Base-by-base conservation (phyloP, 75 land plant genomes). In the Selaginella tamariscina region DNA sequence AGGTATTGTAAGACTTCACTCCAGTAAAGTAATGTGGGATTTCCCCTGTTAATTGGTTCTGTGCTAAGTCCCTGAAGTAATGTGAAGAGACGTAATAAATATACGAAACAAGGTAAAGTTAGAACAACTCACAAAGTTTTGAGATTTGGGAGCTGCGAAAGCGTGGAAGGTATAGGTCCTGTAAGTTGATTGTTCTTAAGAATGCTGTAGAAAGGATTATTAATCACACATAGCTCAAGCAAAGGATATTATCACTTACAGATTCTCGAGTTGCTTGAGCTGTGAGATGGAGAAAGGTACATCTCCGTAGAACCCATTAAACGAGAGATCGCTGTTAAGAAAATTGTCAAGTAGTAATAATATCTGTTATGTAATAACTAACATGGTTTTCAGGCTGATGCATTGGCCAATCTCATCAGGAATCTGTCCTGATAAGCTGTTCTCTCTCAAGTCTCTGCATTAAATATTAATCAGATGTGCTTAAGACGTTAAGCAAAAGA, bases 1-100 rank as follows among this genome's bases (percentile, higher is more conserved):
- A 87, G 75, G 67, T 84, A 87, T 44, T 87, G 87, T 68, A 87
- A 33, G 2, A 87, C 87, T 81, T 87, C 91, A 82, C 85, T 87
- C 91, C 91, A 87, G 39, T 82, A 87, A 1, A 87, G 67, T 0
- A 87, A 68, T 24, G 84, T 78, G 91, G 91, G 20, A 84, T 87
- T 15, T 87, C 91, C 2, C 91, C 91, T 1, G 75, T 71, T 15
- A 87, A 77, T 57, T 84, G 82, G 70, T 87, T 87, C 30, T 73
- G 77, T 32, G 91, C 87, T 67, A 87, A 79, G 69, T 87, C 86
- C 32, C 90, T 87, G 31, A 22, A 57, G 65, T 0, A 31, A 70
- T 28, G 0, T 18, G 1, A 29, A 31, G 30, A 13, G 2, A 13
- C 33, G 60, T 29, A n/a, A 65, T 5, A 11, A 39, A 55, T 9